Conservation (phyloP, 352 stramenopile species). For the Achlya hypogyna region DNA sequence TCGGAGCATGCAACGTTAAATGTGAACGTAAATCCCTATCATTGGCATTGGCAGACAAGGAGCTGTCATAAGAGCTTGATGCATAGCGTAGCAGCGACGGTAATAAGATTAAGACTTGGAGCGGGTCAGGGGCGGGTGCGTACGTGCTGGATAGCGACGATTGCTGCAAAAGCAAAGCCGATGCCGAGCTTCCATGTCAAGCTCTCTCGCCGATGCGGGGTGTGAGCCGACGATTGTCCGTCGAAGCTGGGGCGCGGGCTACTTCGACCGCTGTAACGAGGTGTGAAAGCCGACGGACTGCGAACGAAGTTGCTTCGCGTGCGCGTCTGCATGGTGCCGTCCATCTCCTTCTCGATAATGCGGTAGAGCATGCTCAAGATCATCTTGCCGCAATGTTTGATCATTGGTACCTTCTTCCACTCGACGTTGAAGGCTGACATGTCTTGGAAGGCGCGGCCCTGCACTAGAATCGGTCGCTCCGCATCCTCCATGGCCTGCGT, state of each 20-base stretch:
- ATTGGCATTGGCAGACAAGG: not conserved
- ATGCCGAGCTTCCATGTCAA: not conserved
- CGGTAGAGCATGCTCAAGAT: constrained; percentile 75
- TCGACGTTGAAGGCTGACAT: constrained; percentile 35
- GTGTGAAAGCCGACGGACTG: not conserved
- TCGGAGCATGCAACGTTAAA: too few species aligned
- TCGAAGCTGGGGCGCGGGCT: too few species aligned
- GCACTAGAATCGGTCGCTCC: constrained; percentile 53
- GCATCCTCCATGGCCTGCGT: constrained; percentile 46
- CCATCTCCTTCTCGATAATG: constrained; percentile 79
- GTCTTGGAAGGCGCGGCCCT: constrained; percentile 75
- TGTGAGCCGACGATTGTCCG: too few species aligned
- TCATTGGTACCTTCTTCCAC: constrained; percentile 79
- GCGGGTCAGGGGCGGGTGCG: too few species aligned
- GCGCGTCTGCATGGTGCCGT: constrained; percentile 3
- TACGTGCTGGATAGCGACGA: not conserved
- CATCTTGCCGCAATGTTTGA: constrained; percentile 72
- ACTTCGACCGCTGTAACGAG: too few species aligned
- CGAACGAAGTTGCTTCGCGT: constrained; percentile 6
- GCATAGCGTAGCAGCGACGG: too few species aligned
- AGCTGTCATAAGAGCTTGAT: too few species aligned
- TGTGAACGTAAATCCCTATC: too few species aligned
- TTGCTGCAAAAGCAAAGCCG: not conserved
- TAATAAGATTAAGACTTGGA: too few species aligned
- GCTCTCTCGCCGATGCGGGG: not conserved